A percentile compares a stretch with the other conserved stretches of the same genome.
phyloP scores from a whole-genome alignment of 805 yeast genomes.

The Hyphopichia homilentoma region DNA sequence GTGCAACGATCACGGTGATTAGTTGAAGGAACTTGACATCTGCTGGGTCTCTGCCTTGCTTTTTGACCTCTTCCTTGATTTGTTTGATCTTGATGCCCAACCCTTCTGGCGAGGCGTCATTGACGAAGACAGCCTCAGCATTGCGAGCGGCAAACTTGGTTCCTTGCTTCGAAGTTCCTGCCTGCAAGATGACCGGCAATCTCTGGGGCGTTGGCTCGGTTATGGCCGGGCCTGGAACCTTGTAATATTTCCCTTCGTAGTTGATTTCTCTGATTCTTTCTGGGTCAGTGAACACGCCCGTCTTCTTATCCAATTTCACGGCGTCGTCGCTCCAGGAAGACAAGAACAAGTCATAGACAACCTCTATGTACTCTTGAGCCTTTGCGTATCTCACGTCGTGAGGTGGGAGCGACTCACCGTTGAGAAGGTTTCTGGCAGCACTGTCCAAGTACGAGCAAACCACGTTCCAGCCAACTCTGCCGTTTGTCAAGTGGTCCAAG shows the following conservation, averaged over 20 bases:
- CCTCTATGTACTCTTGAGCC: constrained; percentile 39
- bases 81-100: constrained; percentile 15
- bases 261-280: constrained; percentile 37
- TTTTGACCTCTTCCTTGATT: constrained; percentile 28
- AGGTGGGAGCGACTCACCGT: constrained; percentile 31
- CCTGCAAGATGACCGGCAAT: constrained; percentile 42
- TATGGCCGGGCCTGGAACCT: constrained; percentile 41
- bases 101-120: constrained; percentile 27
- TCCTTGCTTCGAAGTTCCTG: constrained; percentile 42
- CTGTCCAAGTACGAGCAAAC: constrained; percentile 42
- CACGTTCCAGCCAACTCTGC: constrained; percentile 48
- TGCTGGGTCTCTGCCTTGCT: constrained; percentile 31
- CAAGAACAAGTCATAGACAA: constrained; percentile 35
- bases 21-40: constrained; percentile 35
- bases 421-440: constrained; percentile 38
- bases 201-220: constrained; percentile 43
- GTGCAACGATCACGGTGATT: constrained; percentile 35
- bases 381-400: constrained; percentile 39
- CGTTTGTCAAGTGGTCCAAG: constrained; percentile 39
- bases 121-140: constrained; percentile 41
- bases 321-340: constrained; percentile 46
- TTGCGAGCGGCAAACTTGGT: constrained; percentile 39
- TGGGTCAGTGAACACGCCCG: constrained; percentile 36
- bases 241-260: constrained; percentile 38
- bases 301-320: constrained; percentile 19